phyloP scores from a whole-genome alignment of 176 grass and related monocot genomes.

The Zea luxurians region DNA sequence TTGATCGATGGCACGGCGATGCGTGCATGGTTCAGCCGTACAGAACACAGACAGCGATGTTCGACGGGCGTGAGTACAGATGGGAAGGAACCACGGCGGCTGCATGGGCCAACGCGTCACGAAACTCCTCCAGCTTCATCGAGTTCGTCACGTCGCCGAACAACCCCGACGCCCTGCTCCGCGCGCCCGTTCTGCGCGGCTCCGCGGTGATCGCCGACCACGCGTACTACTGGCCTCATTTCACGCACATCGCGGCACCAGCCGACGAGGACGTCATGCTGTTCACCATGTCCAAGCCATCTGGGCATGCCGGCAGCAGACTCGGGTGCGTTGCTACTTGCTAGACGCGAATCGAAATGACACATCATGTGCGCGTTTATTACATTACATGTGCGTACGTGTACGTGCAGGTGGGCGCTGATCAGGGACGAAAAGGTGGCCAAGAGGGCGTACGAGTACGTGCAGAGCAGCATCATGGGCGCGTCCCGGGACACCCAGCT shows the following conservation, averaged over 20 bases:
- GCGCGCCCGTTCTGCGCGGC: conserved; percentile 41
- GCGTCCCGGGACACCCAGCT: conserved; percentile 73
- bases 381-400: too few relatives aligned
- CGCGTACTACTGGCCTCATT: conserved; percentile 87
- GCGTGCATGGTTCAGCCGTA: conserved; percentile 39
- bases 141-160: conserved; percentile 81
- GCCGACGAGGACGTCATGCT: conserved; percentile 71
- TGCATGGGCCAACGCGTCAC: conserved; percentile 43
- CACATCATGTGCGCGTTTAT: background rate
- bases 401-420: conserved; percentile 62
- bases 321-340: conserved; percentile 46
- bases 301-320: conserved; percentile 71
- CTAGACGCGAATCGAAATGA: background rate
- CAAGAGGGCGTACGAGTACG: conserved; percentile 41
- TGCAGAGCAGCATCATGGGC: conserved; percentile 43
- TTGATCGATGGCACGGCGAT: background rate
- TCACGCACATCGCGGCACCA: conserved; percentile 54
- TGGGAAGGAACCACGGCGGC: conserved; percentile 42
- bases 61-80: conserved; percentile 48
- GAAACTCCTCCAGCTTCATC: conserved; percentile 36
- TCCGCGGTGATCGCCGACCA: conserved; percentile 60
- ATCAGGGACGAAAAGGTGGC: conserved; percentile 64
- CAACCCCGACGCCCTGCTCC: conserved; percentile 59
- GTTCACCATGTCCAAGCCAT: conserved; percentile 65
- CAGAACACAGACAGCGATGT: conserved; percentile 31